Evolutionary conservation across 1,139 yeast species (phyloP), one percentile per base, ranked within the genome.

Genomic region (Nematodospora anomalae): DNA sequence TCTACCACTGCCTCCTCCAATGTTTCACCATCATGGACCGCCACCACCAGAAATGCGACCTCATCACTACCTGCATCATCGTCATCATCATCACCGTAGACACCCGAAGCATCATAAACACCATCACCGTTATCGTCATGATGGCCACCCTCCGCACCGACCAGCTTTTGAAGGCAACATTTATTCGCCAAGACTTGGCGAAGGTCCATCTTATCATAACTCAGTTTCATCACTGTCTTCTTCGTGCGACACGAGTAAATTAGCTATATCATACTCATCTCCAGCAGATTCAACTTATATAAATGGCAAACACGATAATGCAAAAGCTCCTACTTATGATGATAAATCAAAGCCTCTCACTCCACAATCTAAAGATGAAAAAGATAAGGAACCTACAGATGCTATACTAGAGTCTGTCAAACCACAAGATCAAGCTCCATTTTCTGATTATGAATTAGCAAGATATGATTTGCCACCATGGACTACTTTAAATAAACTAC

Each of bases 401-500:
- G 9, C 23, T 4, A 9, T 10, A 9, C 23, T 10, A 12, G 3
- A 16, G 10, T 6, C 18, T 20, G 6, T 6, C 28, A 26, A 18
- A 8, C 6, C 20, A 13, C 23, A 8, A 15, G 20, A 32, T 6
- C 21, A 18, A 7, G 24, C 30, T 4, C 45, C 44, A 21, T 46
- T 43, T 28, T 28, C 41, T 2, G 42, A 38, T 30, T 11, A 15
- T 6, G 50, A 49, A n/a, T 42, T 51, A 28, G 34, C 40, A 3
- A 39, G 37, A 28, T 48, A 44, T 38, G 75, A 70, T 9, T 53
- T 79, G 16, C 84, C 84, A 1, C 45, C 60, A 8, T 62, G 71
- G 64, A 49, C 51, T 15, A 55, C 60, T 0, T 54, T 75, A 6
- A 55, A 58, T 30, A 49, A 56, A 9, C 47, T 75, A 26, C 48